Evolutionary conservation across 2,329 filamentous ascomycete genomes (phyloP), one percentile per base, ranked within the genome.

Genomic region (Furcasterigmium sp.): DNA sequence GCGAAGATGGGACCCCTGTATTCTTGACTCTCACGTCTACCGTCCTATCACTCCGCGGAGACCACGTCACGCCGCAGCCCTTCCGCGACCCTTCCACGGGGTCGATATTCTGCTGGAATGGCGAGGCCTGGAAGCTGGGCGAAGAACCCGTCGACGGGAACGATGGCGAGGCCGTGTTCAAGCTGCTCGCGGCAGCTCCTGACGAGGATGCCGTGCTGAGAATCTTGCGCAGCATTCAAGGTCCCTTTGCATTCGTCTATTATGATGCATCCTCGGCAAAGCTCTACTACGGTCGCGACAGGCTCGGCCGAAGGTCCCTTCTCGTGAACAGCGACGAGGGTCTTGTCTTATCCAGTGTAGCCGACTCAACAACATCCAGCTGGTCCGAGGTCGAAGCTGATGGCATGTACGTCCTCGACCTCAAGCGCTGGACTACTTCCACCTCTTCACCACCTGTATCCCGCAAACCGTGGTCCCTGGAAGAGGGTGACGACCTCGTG

Each of bases 61-160:
- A 81, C 39, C 70, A 78, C 48, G 59, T 93, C 39, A 79, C 83
- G 7, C 60, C 67, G 26, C 93, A 97, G 61, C 93, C 93, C 2
- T 75, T 95, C 4, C 62, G 75, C 34, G 77, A 85, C 51, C 29
- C 58, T 3, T 49, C 53, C 0, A 75, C 74, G 1, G 72, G 74
- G 4, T 88, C 84, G 1, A 70, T 87, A 1, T 72, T 98, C 3
- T 96, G 91, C 73, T 98, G 93, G 93, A 98, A 98, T 58, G 93
- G 93, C 35, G 93, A 98, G 61, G 91, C 90, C 1, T 98, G 93
- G 93, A 84, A 77, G 45, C 73, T 95, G 39, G 65, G 64, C 8
- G 74, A 73, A 26, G 54, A 73, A 9, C 55, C 61, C 1, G 70
- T 95, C n/a, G 46, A 56, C 6, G 86, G 82, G 45, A 96, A 95